Evolutionary conservation across 805 yeast genomes (phyloP).

Genomic region (Jamesozyma spencerorum): DNA sequence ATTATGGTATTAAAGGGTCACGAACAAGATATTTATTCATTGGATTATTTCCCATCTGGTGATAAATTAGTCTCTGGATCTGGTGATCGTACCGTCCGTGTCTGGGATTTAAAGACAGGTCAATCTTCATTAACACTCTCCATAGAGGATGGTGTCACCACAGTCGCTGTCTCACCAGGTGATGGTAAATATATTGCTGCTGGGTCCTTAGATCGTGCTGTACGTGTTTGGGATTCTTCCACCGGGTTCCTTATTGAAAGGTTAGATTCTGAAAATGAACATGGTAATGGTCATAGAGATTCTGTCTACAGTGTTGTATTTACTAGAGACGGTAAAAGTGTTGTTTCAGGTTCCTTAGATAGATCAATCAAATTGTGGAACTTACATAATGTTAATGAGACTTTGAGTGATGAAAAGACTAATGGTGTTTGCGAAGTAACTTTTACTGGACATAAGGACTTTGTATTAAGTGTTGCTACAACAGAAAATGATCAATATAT

Average conservation of each 20-base stretch:
- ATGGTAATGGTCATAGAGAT: slow-evolving; percentile 90
- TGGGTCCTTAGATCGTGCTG: slow-evolving; percentile 90
- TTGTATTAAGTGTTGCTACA: slow-evolving; percentile 86
- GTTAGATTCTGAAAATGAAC: slow-evolving; percentile 78
- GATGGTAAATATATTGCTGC: slow-evolving; percentile 93
- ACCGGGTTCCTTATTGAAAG: slow-evolving; percentile 89
- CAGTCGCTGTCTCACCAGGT: slow-evolving; percentile 86
- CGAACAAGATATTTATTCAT: slow-evolving; percentile 93
- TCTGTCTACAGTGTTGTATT: slow-evolving; percentile 92
- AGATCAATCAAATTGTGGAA: slow-evolving; percentile 95
- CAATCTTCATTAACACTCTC: slow-evolving; percentile 81
- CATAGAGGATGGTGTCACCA: slow-evolving; percentile 96
- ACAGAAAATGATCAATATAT: slow-evolving; percentile 90
- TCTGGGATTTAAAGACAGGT: slow-evolving; percentile 88
- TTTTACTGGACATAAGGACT: slow-evolving; percentile 92
- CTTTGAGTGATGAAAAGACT: slow-evolving; percentile 16
- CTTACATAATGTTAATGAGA: slow-evolving; percentile 25
- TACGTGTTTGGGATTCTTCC: slow-evolving; percentile 92
- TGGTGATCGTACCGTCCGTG: slow-evolving; percentile 92
- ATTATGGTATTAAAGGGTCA: slow-evolving; percentile 85
- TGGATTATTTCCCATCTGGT: slow-evolving; percentile 92
- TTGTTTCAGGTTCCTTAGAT: slow-evolving; percentile 91
- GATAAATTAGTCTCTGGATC: slow-evolving; percentile 88
- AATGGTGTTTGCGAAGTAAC: slow-evolving; percentile 75
- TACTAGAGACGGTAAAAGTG: slow-evolving; percentile 82